Evolutionary conservation across 2,329 filamentous ascomycete genomes (phyloP), one percentile per base, ranked within the genome.

Genomic region (Colletotrichum acutatum): DNA sequence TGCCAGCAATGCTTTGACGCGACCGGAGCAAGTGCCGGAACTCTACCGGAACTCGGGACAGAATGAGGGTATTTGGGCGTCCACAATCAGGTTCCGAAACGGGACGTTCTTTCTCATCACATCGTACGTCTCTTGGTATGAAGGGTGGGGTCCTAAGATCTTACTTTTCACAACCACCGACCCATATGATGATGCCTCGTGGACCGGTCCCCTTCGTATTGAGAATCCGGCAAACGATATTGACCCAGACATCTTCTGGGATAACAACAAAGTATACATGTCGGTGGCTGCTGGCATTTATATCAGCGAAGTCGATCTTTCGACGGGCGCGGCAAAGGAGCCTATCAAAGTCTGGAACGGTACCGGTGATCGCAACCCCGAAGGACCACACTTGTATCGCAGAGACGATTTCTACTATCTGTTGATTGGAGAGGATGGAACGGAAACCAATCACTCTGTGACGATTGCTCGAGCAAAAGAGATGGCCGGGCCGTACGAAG

Each of bases 341-440:
- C 77, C 80, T 3, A 70, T 79, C 14, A 76, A 73, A 22, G 68
- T 87, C 37, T 86, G 86, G 79, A 85, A 85, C 30, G 87, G 87
- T 3, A 85, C 82, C 1, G 84, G 84, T 0, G 83, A 78, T 63
- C 66, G 82, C 74, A 76, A 84, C 78, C 76, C 86, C 0, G 86
- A 87, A 71, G 89, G 88, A 0, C 88, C 89, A 0, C 88, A 90
- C 59, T 83, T 90, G 24, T 87, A 87, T 76, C 82, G 81, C 49
- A 86, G 85, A 49, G 87, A 87, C 46, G 82, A 79, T 0, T 89
- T 83, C 73, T 90, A 88, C 73, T 90, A 90, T 73, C 80, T 90
- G 5, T 78, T 90, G 30, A 85, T 85, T 0, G 87, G 88, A 0
- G 88, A 90, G 82, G 87, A 86, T 0, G 87, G 87, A 1, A 88